Evolutionary conservation across 2,329 filamentous ascomycete species (phyloP), one percentile per base, ranked within the genome.

Genomic region (Diplodia corticola): DNA sequence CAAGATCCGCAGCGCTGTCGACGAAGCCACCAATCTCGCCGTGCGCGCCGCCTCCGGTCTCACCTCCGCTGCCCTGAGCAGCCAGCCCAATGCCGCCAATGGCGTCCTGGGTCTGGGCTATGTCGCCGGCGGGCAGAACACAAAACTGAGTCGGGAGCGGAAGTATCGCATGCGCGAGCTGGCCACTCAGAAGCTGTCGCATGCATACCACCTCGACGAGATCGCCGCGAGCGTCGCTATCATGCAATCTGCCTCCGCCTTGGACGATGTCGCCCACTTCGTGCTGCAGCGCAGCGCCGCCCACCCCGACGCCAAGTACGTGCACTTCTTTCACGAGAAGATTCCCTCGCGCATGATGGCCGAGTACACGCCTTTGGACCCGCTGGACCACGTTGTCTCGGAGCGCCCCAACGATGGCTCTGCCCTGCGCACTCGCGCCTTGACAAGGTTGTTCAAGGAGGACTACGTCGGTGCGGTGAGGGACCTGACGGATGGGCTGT

Each of bases 301-400:
- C 60, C 88, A 93, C 73, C 78, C 83, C 50, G 90, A 95, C 73
- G 92, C 91, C 30, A 90, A 89, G 76, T 95, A 95, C 74, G 92
- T 95, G n/a, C 90, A 95, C 75, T 95, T 94, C 79, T 96, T 96
- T 77, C 91, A 94, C 78, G 91, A 96, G 78, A 95, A 94, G 84
- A 93, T 95, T 28, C 90, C 91, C 1, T 90, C 88, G 48, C 82
- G 89, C 49, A 88, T 90, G 74, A 81, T 95, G 75, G 89, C 88
- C 40, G 86, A 91, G 72, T 88, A 85, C 71, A 93, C 91, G 9
- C 89, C 86, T 68, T 77, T 93, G 66, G 80, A 85, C 63, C 83
- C 88, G 4, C 77, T 96, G 69, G 82, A 88, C 73, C 85, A 91
- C 44, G 86, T 94, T 65, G 88, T 93, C 67, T 79, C 81, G 13